A percentile compares a stretch with the other conserved stretches of the same genome.
These are phyloP conservation scores for Aspergillus hiratsukae DNA, from an alignment of 2,329 filamentous ascomycete species.

Conservation along the genomic window DNA sequence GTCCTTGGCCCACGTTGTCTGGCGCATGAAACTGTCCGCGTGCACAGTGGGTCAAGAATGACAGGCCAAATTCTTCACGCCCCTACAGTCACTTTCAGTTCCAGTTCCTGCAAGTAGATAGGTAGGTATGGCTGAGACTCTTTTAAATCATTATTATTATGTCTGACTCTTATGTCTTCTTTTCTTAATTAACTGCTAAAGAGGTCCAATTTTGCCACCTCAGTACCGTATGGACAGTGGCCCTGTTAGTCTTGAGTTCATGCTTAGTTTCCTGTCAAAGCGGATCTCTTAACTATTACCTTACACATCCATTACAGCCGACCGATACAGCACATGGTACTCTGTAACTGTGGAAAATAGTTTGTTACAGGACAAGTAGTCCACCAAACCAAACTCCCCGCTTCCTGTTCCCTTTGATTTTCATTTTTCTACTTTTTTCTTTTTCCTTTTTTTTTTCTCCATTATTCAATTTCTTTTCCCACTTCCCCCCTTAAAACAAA, in stretches of 20 bases:
- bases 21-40: conserved; percentile 37
- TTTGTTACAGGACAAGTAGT: conserved; percentile 3
- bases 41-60: conserved; percentile 36
- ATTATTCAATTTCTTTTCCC: conserved; percentile 10
- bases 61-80: conserved; percentile 33
- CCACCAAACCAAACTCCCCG: conserved; percentile 4
- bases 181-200: neutral
- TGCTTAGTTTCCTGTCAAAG: neutral
- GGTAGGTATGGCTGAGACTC: neutral
- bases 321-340: neutral
- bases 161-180: neutral
- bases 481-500: conserved; percentile 9
- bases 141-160: neutral
- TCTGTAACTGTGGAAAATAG: neutral
- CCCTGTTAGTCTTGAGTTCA: neutral
- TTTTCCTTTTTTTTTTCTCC: conserved; percentile 4
- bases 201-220: neutral
- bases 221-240: neutral
- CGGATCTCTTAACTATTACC: neutral
- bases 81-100: conserved; percentile 13
- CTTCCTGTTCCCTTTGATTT: conserved; percentile 4
- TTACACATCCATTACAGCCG: neutral
- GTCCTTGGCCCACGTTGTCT: conserved; percentile 36
- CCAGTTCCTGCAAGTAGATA: neutral
- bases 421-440: neutral